Conservation (phyloP, 1,284 basidiomycete species). For the Papiliotrema nemorosa region DNA sequence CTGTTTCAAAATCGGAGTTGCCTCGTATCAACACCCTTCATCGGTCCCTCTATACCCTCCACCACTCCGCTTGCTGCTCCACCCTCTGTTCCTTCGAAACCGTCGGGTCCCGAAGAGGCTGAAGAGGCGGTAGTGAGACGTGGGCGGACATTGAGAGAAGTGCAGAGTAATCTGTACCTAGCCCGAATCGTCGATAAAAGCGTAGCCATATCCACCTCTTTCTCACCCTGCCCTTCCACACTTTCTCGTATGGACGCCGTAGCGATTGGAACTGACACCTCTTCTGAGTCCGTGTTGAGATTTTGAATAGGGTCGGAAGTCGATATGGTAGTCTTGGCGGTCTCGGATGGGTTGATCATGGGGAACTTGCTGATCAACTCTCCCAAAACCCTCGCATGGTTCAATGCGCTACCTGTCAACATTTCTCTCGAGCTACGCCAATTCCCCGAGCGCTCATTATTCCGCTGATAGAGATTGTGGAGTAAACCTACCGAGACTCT, state of each 20-base stretch:
- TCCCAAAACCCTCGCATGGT: conserved; percentile 66
- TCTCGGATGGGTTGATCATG: conserved; percentile 59
- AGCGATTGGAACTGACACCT: no score
- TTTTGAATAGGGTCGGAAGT: no score
- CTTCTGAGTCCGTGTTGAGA: no score
- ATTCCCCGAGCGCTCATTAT: no score
- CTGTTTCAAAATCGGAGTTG: conserved; percentile 34
- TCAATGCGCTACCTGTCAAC: conserved; percentile 51
- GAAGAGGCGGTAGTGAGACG: conserved; percentile 39
- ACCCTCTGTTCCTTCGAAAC: background rate
- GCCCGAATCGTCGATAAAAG: conserved; percentile 81
- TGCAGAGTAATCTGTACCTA: conserved; percentile 79
- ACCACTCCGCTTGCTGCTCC: conserved; percentile 17
- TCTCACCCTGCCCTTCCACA: background rate
- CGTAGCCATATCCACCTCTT: conserved; percentile 57
- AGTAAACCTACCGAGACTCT: conserved; percentile 29
- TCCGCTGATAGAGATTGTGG: no score
- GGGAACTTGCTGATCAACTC: conserved; percentile 74
- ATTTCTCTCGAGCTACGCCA: no score
- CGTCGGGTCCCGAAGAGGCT: background rate
- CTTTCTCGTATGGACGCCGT: no score
- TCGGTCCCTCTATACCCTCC: conserved; percentile 43
- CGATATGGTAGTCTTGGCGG: conserved; percentile 1
- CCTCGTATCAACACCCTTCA: conserved; percentile 47
- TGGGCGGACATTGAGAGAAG: conserved; percentile 72